phyloP scores from a whole-genome alignment of 2,329 filamentous ascomycete genomes.

The Coniochaeta sp. region DNA sequence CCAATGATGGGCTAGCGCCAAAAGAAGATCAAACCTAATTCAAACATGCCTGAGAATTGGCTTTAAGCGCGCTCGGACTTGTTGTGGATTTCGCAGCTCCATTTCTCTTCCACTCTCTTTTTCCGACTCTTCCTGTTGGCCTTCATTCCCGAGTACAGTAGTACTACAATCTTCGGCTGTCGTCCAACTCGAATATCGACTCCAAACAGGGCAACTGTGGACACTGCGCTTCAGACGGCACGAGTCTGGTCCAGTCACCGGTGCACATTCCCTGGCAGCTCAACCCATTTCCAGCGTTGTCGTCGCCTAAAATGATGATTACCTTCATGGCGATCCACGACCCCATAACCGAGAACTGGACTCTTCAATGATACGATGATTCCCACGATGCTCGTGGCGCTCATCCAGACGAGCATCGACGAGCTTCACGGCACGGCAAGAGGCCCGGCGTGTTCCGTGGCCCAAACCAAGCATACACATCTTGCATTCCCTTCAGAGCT shows the following conservation, averaged over 20 bases:
- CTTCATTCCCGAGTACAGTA: too few species aligned
- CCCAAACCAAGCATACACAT: too few species aligned
- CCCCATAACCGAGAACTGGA: not conserved
- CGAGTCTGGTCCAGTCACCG: not conserved
- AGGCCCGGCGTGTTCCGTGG: not conserved
- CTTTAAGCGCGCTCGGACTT: conserved; percentile 1
- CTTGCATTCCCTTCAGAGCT: not conserved
- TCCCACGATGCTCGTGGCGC: not conserved
- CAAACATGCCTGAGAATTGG: too few species aligned
- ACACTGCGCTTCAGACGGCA: not conserved
- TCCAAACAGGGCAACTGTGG: not conserved
- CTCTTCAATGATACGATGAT: not conserved
- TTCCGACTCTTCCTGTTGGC: too few species aligned
- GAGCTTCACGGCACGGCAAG: not conserved
- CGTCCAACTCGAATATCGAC: not conserved
- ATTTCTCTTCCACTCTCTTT: too few species aligned
- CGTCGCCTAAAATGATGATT: not conserved
- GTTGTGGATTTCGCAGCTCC: not conserved
- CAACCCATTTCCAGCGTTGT: not conserved
- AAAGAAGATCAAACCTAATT: conserved; percentile 23
- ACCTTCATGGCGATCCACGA: not conserved
- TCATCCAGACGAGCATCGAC: not conserved
- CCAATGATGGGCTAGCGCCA: not conserved
- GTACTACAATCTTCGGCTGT: too few species aligned
- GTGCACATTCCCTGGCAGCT: not conserved